Base-by-base conservation (phyloP, 2,329 filamentous ascomycete genomes). In the Fusarium pseudoanthophilum region DNA sequence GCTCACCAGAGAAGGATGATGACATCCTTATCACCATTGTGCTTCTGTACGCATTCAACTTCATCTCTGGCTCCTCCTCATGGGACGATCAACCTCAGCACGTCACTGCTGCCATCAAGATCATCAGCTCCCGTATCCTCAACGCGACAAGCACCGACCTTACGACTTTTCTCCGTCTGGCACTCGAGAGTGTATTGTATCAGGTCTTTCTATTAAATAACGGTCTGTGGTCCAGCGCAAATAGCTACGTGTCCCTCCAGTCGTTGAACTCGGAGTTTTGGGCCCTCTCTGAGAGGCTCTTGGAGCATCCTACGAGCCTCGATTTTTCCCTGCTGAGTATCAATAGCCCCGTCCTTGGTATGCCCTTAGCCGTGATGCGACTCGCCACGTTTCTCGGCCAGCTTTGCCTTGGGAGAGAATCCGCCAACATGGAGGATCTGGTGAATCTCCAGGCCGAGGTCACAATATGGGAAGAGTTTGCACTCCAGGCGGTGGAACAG, bases 261-360 rank as follows among this genome's bases (percentile, higher is more conserved):
- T 9, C 36, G 20, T 3, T 30, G 4, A 6, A 55, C 51, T 11
- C 34, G 2, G 36, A 30, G 5, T 30, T 55, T 18, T 55, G 51
- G 34, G 51, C 14, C 14, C 26, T 21, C 5, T 55, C 20, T 1
- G 51, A 55, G 24, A 21, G 11, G 20, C 51, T 55, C 11, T 2
- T 55, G 2, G 24, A n/a, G 11, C 20, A 42, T 3, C 51, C 51
- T 11, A 2, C 0, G 2, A 14, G 28, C 1, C 1, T 30, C 11
- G 51, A 55, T 2, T 30, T 30, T 4, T 2, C 4, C 15, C 14
- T 28, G 1, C 13, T 55, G 5, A 55, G 24, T 2, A 0, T 55
- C 20, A 55, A 30, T 18, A 40, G 51, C 15, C 51, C 51, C 9
- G 34, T 55, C 3, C 51, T 55, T 5, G 51, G 51, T 30, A 55